phyloP scores from a whole-genome alignment of 2,329 filamentous ascomycete genomes.

The Curvularia spicifera region DNA sequence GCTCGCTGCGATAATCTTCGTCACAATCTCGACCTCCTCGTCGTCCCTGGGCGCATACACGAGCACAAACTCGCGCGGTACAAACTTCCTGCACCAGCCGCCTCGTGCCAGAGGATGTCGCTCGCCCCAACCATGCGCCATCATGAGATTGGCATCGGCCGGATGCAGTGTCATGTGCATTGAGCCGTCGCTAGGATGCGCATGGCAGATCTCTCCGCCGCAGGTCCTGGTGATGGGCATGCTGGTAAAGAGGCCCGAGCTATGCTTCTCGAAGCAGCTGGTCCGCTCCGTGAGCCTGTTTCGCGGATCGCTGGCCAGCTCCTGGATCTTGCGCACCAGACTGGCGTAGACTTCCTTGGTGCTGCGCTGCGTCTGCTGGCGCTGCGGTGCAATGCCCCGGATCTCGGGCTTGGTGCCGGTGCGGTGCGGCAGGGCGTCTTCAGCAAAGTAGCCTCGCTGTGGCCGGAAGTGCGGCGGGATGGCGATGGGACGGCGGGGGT shows the following conservation, averaged over 20 bases:
- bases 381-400: slow-evolving; percentile 79
- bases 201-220: slow-evolving; percentile 81
- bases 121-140: slow-evolving; percentile 82
- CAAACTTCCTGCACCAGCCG: slow-evolving; percentile 69
- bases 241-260: slow-evolving; percentile 74
- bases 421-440: slow-evolving; percentile 63
- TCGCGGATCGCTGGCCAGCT: slow-evolving; percentile 30
- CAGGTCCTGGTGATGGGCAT: slow-evolving; percentile 72
- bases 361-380: slow-evolving; percentile 74
- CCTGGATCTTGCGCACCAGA: slow-evolving; percentile 28
- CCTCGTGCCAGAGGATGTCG: slow-evolving; percentile 69
- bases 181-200: slow-evolving; percentile 76
- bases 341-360: slow-evolving; percentile 55
- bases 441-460: slow-evolving; percentile 63
- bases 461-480: slow-evolving; percentile 61
- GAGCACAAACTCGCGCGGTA: slow-evolving; percentile 79
- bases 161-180: slow-evolving; percentile 84
- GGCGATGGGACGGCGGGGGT: slow-evolving; percentile 69
- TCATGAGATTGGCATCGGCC: slow-evolving; percentile 72
- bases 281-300: slow-evolving; percentile 59
- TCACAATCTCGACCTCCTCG: slow-evolving; percentile 70
- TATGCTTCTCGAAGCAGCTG: slow-evolving; percentile 83
- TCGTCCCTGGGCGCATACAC: slow-evolving; percentile 78
- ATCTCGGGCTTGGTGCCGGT: slow-evolving; percentile 69
- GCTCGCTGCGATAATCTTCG: slow-evolving; percentile 74